Percentiles rank a stretch among this genome's conserved stretches.
Evolutionary conservation across 192 early-diverging fungal species (phyloP).

Genomic region (Rhizophagus prolifer): DNA sequence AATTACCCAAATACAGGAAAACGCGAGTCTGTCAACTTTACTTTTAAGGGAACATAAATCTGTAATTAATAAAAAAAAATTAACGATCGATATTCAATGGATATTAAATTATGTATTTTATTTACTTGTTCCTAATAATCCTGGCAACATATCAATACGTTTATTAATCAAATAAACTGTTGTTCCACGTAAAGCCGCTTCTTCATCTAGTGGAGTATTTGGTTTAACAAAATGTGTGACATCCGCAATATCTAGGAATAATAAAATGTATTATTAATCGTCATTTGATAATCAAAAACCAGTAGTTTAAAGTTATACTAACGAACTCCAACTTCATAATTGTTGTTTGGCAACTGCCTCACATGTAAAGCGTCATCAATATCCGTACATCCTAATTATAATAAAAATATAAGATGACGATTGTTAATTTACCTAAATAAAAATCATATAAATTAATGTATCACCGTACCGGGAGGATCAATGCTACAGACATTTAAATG

Average conservation of each 20-base stretch:
- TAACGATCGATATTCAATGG: neutral
- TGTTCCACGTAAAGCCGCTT: conserved; percentile 84
- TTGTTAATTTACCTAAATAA: neutral
- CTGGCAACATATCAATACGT: conserved; percentile 94
- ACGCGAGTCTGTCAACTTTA: conserved; percentile 88
- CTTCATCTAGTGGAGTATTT: conserved; percentile 76
- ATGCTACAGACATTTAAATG: conserved; percentile 90
- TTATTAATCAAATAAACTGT: conserved; percentile 92
- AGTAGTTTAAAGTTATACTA: conserved; percentile 19
- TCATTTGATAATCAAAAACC: conserved; percentile 6
- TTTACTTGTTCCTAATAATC: conserved; percentile 66
- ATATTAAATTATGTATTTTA: neutral
- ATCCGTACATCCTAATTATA: conserved; percentile 82
- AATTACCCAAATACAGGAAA: conserved; percentile 80
- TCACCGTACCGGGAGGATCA: conserved; percentile 78
- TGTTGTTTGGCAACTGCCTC: conserved; percentile 75
- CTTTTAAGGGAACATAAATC: conserved; percentile 82
- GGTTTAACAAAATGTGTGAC: conserved; percentile 91
- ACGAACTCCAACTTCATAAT: conserved; percentile 81
- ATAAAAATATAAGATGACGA: neutral
- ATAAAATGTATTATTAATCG: neutral
- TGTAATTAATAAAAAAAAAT: conserved; percentile 7
- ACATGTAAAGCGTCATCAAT: conserved; percentile 99
- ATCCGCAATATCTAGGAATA: conserved; percentile 88
- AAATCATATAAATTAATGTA: neutral